Conservation (phyloP, 2,329 filamentous ascomycete genomes). For the Allantophomopsis lycopodina region DNA sequence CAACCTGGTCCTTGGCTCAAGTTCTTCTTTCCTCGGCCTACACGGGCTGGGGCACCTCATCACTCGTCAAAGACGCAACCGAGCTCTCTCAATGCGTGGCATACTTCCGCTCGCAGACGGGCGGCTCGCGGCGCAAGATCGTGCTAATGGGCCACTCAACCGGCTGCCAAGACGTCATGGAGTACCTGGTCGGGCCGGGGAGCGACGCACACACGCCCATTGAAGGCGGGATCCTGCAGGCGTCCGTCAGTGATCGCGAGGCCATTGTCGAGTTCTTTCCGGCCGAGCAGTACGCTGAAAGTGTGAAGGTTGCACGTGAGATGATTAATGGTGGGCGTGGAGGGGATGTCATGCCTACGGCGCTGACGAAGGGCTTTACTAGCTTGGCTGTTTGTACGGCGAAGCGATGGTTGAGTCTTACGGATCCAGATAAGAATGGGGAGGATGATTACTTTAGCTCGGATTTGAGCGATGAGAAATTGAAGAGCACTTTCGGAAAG, state of each 20-base stretch:
- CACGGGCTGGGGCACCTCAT: constrained; percentile 25
- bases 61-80: constrained; percentile 29
- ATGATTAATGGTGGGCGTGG: constrained; percentile 27
- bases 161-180: constrained; percentile 54
- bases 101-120: constrained; percentile 28
- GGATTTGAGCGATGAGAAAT: constrained; percentile 37
- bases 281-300: constrained; percentile 18
- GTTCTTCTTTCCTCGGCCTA: constrained; percentile 27
- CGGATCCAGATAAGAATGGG: constrained; percentile 36
- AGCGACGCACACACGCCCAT: constrained; percentile 25
- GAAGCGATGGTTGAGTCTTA: constrained; percentile 41
- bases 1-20: constrained; percentile 30
- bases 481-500: constrained; percentile 42
- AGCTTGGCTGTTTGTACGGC: constrained; percentile 33
- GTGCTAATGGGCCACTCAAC: constrained; percentile 59
- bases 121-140: constrained; percentile 28
- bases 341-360: constrained; percentile 27
- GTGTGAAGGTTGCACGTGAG: constrained; percentile 22
- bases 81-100: constrained; percentile 32
- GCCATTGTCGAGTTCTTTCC: constrained; percentile 26
- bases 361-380: constrained; percentile 13
- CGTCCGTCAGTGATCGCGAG: constrained; percentile 50
- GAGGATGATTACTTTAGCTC: constrained; percentile 58
- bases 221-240: constrained; percentile 52
- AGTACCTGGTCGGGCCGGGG: constrained; percentile 35